These are phyloP conservation scores for Chytridiales sp. DNA, from an alignment of 371 early-diverging fungal genomes.

Conservation along the genomic window DNA sequence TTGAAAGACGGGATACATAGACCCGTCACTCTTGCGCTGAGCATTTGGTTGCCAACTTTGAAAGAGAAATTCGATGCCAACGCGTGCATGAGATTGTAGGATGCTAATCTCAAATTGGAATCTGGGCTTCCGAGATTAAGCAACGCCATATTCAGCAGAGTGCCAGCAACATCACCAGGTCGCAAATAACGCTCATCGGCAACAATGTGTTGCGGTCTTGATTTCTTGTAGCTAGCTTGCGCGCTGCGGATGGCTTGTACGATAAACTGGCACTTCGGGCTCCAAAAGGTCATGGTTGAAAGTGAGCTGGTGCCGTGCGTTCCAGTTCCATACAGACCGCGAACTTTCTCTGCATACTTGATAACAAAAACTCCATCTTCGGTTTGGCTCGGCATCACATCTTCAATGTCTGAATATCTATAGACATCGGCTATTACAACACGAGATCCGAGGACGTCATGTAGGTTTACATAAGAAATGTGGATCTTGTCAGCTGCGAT, in stretches of 20 bases:
- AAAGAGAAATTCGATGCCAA: slow-evolving; percentile 81
- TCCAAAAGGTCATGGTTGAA: slow-evolving; percentile 63
- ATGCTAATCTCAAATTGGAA: slow-evolving; percentile 74
- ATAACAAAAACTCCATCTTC: slow-evolving; percentile 76
- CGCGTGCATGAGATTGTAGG: slow-evolving; percentile 84
- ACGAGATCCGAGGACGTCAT: slow-evolving; percentile 65
- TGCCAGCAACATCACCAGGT: slow-evolving; percentile 91
- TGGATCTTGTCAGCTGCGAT: slow-evolving; percentile 80
- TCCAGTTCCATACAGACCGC: slow-evolving; percentile 13
- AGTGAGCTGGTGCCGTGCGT: slow-evolving; percentile 15
- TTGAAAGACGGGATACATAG: slow-evolving; percentile 90
- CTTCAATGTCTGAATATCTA: slow-evolving; percentile 82
- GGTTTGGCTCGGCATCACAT: slow-evolving; percentile 59
- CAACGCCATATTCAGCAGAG: slow-evolving; percentile 87
- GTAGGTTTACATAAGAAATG: slow-evolving; percentile 63
- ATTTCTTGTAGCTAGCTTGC: slow-evolving; percentile 66
- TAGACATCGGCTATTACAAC: slow-evolving; percentile 83
- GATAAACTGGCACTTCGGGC: slow-evolving; percentile 76
- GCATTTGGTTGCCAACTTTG: slow-evolving; percentile 77
- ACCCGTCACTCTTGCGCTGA: slow-evolving; percentile 71
- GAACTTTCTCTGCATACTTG: slow-evolving; percentile 61
- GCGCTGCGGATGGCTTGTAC: slow-evolving; percentile 70
- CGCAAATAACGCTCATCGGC: slow-evolving; percentile 67
- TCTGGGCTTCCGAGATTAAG: slow-evolving; percentile 84
- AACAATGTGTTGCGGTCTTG: slow-evolving; percentile 63